Conservation (phyloP, 2,329 filamentous ascomycete species). For the Chaetoscypha palmicola region DNA sequence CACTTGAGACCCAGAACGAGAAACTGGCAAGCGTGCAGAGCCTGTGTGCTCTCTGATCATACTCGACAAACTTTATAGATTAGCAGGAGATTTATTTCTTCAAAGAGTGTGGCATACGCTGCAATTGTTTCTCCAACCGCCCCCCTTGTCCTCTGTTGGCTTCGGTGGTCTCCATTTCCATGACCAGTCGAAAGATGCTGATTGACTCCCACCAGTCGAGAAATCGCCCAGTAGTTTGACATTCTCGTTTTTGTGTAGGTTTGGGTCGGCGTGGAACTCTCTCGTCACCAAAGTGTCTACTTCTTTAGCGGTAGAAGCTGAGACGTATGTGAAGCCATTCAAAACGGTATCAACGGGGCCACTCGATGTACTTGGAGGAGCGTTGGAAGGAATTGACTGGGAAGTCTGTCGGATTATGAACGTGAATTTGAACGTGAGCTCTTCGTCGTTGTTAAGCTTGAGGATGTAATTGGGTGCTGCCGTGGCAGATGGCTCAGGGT, state of each 20-base stretch:
- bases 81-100: too few species aligned
- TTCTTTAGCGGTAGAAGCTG: slow-evolving; percentile 77
- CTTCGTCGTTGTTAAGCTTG: slow-evolving; percentile 83
- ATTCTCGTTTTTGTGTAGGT: slow-evolving; percentile 94
- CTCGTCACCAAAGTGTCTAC: slow-evolving; percentile 89
- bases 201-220: slow-evolving; percentile 71
- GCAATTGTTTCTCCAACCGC: slow-evolving; percentile 93
- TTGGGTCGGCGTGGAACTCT: slow-evolving; percentile 95
- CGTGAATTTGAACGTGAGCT: slow-evolving; percentile 87
- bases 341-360: slow-evolving; percentile 64
- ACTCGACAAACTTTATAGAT: slow-evolving; percentile 74
- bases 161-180: slow-evolving; percentile 97
- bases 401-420: slow-evolving; percentile 64
- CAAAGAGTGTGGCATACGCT: slow-evolving; percentile 69
- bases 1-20: slow-evolving; percentile 89
- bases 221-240: slow-evolving; percentile 94
- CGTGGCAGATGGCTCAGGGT: slow-evolving; percentile 56
- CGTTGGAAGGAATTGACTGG: slow-evolving; percentile 33
- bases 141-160: slow-evolving; percentile 68
- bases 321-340: slow-evolving; percentile 85
- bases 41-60: slow-evolving; percentile 86
- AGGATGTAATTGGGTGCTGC: slow-evolving; percentile 68
- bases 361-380: slow-evolving; percentile 41
- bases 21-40: slow-evolving; percentile 86
- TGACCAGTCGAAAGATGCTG: slow-evolving; percentile 85